Base-by-base conservation (phyloP, 2,329 filamentous ascomycete species). In the Torrubiellomyces zombiae region DNA sequence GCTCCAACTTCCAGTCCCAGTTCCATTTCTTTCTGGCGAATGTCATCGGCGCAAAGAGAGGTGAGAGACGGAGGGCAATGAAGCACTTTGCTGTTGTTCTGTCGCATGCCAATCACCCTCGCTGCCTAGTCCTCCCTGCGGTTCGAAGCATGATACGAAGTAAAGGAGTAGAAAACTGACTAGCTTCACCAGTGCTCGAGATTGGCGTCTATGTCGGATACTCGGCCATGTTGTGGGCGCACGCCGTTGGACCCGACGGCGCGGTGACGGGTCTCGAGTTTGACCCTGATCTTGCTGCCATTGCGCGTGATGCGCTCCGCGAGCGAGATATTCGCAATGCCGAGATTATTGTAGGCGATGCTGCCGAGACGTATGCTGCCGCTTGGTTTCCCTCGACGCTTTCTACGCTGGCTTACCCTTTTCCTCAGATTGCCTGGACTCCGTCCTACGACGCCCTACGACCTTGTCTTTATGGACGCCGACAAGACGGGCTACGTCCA, bases 401-500 rank as follows among this genome's bases (percentile, higher is more conserved):
- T 23, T 19, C 9, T 9, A 13, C 23, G 8, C n/a, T n/a, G n/a
- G n/a, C n/a, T 13, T 7, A 18, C 4, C 9, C 37, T 7, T 26
- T 32, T 13, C 42, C 50, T 4, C 33, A 52, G 30, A 35, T 43
- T 29, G 28, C 40, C 18, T 42, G 55, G 50, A 18, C 34, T 47
- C 16, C 20, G 25, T 16, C 33, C 38, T 14, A 20, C 15, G 7
- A 29, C 34, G 35, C 57, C 63, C 4, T 67, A 60, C 34, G 63
- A 67, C 39, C 42, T 65, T 21, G 50, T 66, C 38, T 67, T 67
- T 38, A 52, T 66, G 31, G 62, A 66, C 29, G 62, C 62, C 14
- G 51, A 67, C 29, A 67, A 67, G 44, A 44, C 50, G 0, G 58
- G 55, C n/a, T 65, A 67, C 36, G 53, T 56, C 0, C 38, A 36